Evolutionary conservation across 352 stramenopile species (phyloP).

Genomic region (Saprolegnia parasitica): DNA sequence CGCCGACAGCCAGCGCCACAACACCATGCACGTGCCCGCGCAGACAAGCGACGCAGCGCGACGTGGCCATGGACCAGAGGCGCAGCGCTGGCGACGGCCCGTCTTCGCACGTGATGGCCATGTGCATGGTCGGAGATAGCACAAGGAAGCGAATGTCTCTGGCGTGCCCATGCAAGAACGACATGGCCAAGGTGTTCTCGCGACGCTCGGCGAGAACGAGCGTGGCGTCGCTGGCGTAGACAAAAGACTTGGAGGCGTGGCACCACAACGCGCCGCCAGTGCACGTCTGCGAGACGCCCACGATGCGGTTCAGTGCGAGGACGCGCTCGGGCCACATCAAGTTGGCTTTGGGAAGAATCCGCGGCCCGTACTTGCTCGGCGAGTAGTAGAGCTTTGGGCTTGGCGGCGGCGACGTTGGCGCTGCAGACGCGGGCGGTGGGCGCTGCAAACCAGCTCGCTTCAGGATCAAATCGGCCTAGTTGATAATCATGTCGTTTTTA

Average conservation of each 20-base stretch:
- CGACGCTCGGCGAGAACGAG: conserved; percentile 43
- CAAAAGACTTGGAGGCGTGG: conserved; percentile 39
- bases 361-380: conserved; percentile 6
- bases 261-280: conserved; percentile 50
- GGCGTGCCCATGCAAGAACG: conserved; percentile 43
- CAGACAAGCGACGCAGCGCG: conserved; percentile 29
- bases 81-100: background rate
- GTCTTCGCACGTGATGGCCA: conserved; percentile 48
- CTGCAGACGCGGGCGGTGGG: background rate
- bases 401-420: background rate
- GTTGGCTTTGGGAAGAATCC: conserved; percentile 18
- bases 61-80: background rate
- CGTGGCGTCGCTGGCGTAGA: conserved; percentile 61
- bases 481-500: no score
- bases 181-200: conserved; percentile 20
- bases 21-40: conserved; percentile 47
- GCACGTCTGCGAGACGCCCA: conserved; percentile 55
- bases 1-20: conserved; percentile 48
- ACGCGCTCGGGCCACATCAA: conserved; percentile 61
- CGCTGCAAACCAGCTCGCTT: conserved; percentile 19
- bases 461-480: conserved; percentile 19
- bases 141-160: conserved; percentile 38
- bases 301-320: conserved; percentile 49
- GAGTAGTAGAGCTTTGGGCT: conserved; percentile 8
- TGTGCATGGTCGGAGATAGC: conserved; percentile 38